Evolutionary conservation across 345 rosid species (phyloP), one percentile per base, ranked within the genome.

Genomic region (Heritiera fomes): DNA sequence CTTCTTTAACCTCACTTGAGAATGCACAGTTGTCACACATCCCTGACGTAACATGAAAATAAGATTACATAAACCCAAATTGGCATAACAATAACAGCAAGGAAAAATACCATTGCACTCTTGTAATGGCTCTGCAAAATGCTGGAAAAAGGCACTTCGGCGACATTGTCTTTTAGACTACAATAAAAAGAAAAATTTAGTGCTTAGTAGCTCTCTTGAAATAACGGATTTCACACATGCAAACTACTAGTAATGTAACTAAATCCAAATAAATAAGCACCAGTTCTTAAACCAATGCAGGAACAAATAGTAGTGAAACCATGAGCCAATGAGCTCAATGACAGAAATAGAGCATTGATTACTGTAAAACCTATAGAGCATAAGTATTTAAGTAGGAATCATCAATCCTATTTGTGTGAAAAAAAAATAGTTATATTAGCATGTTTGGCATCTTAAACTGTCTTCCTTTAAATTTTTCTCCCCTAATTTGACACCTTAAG

Each of bases 21-120:
- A 83, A 89, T 76, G 92, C 87, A 87, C 99, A 93, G 70, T 88
- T 93, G 87, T 95, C 98, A 60, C 99, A 95, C 98, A 93, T 92
- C 84, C 98, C 98, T 93, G 81, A 78, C 75, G 66, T n/a, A 80
- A 71, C 30, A 82, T 13, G 77, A 65, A 65, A 65, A 45, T 62
- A 66, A 18, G 20, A 64, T 75, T 78, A 78, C 46, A 61, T 47
- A 46, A 58, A 75, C 70, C 20, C 63, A 72, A 77, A 9, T 40
- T 38, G 32, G 61, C 78, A 28, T 20, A 66, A 80, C 45, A 6
- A 50, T 70, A 65, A 75, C 23, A 73, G 10, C 50, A 45, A 69
- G 62, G 58, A 46, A 7, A 55, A 75, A 76, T 90, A 95, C 99
- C 99, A 82, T 87, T 89, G 89, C 99, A 95, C 81, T 92, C 97